Conservation (phyloP, 495 filamentous ascomycete species). For the Aspergillus biplanus region DNA sequence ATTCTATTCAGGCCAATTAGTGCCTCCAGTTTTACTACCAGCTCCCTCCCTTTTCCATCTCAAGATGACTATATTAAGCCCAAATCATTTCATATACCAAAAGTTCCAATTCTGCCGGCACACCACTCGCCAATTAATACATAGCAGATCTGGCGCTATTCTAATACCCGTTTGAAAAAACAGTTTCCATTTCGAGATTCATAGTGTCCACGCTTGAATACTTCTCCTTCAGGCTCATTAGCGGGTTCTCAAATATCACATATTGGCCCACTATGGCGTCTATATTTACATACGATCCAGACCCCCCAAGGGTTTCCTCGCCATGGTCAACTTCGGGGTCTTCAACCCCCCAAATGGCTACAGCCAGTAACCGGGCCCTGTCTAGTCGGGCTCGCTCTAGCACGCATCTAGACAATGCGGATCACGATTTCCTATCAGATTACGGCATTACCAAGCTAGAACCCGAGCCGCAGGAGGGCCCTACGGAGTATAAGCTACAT, state of each 20-base stretch:
- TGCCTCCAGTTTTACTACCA: neutral
- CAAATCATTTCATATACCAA: constrained; percentile 14
- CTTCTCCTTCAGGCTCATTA: neutral
- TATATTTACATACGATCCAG: constrained; percentile 92
- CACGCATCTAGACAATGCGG: constrained; percentile 33
- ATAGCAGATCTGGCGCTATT: constrained; percentile 5
- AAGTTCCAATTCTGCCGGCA: constrained; percentile 13
- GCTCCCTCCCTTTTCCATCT: constrained; percentile 4
- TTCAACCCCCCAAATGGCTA: constrained; percentile 40
- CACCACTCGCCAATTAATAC: constrained; percentile 8
- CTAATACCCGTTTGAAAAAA: constrained; percentile 13
- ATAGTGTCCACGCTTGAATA: neutral
- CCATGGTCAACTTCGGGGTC: constrained; percentile 73
- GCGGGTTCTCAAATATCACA: neutral
- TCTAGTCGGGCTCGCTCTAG: constrained; percentile 34
- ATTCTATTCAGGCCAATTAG: neutral
- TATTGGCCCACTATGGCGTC: constrained; percentile 69
- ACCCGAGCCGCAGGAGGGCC: constrained; percentile 90
- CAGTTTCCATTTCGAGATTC: neutral
- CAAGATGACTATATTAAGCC: constrained; percentile 30
- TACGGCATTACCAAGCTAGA: constrained; percentile 77
- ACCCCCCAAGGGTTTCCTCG: constrained; percentile 83
- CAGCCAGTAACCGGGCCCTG: constrained; percentile 25
- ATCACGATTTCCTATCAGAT: constrained; percentile 61
- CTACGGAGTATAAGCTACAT: constrained; percentile 96